Evolutionary conservation across 371 early-diverging fungal species (phyloP), one percentile per base, ranked within the genome.

Genomic region (Apophysomyces ossiformis): DNA sequence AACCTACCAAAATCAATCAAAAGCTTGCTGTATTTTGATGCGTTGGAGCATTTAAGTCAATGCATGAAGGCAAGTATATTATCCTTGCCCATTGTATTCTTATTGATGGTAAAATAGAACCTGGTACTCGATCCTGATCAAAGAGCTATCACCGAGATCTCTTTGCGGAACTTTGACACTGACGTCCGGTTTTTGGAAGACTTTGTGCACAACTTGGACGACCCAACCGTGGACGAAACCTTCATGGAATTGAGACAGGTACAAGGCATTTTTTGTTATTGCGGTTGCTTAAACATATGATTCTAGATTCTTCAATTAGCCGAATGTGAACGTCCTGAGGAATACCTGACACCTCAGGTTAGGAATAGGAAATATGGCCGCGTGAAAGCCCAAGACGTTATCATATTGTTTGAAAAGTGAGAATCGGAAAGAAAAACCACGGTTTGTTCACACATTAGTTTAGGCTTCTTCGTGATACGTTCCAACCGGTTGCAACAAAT

Each of bases 341-440:
- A 93, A 13, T 91, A 85, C 67, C 70, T 91, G 61, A 82, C 85
- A 3, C 84, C 90, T 11, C 79, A 76, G 58, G 69, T 88, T 6
- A 81, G 89, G 57, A 85, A 78, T 63, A 79, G 79, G 39, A 84
- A 85, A 66, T 95, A 92, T 71, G 67, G 83, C 21, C 78, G 87
- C 56, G 73, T 94, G 26, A 79, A 86, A 69, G 71, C 86, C 0
- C 75, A 79, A 9, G 89, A 91, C 69, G 87, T 91, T 18, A 83
- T 87, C 15, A 74, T 77, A 21, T 69, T 95, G 58, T 79, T 95
- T 58, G 95, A 94, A 84, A 95, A 94, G 95, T 94, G 85, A 73
- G 87, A 21, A 37, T 5, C 1, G 2, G 37, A 32, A 8, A 3
- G 7, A 18, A 13, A 5, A 6, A 21, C 15, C n/a, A 26, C 32